Evolutionary conservation across 108 stramenopile species (phyloP).

Genomic region (Fragilaria crotonensis): DNA sequence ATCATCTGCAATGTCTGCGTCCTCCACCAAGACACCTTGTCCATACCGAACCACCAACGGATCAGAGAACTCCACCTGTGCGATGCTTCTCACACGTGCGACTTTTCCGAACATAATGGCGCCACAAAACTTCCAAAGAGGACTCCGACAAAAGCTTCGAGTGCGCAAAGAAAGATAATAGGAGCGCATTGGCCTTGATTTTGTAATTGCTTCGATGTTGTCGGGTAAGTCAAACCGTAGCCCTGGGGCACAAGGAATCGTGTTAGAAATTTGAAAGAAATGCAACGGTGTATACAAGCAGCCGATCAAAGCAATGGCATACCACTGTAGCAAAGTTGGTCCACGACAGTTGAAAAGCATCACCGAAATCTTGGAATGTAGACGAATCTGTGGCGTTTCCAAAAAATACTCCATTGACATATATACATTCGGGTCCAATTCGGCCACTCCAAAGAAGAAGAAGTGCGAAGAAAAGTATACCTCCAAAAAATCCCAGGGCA

Average conservation of each 20-base stretch:
- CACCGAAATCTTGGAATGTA: slow-evolving; percentile 15
- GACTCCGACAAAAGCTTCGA: slow-evolving; percentile 65
- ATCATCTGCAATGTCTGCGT: not conserved
- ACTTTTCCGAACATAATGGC: slow-evolving; percentile 75
- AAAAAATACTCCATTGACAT: slow-evolving; percentile 4
- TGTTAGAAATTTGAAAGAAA: not conserved
- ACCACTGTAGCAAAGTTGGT: slow-evolving; percentile 47
- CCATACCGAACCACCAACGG: slow-evolving; percentile 56
- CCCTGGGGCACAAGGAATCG: slow-evolving; percentile 12
- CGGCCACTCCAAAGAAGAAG: slow-evolving; percentile 14
- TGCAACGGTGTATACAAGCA: not conserved
- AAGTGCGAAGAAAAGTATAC: slow-evolving; percentile 23
- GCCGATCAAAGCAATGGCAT: not conserved
- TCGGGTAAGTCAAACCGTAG: slow-evolving; percentile 34
- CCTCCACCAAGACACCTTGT: slow-evolving; percentile 19
- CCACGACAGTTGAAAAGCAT: slow-evolving; percentile 45
- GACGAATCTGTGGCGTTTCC: not conserved
- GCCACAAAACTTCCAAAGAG: slow-evolving; percentile 55
- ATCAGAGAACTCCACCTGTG: slow-evolving; percentile 50
- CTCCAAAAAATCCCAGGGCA: slow-evolving; percentile 14
- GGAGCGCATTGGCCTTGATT: slow-evolving; percentile 30
- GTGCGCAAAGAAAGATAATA: slow-evolving; percentile 36
- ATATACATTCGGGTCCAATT: slow-evolving; percentile 21
- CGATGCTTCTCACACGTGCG: slow-evolving; percentile 45
- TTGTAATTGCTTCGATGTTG: slow-evolving; percentile 15